Conservation (phyloP, 257 asterid species). For the Solanum pennellii region DNA sequence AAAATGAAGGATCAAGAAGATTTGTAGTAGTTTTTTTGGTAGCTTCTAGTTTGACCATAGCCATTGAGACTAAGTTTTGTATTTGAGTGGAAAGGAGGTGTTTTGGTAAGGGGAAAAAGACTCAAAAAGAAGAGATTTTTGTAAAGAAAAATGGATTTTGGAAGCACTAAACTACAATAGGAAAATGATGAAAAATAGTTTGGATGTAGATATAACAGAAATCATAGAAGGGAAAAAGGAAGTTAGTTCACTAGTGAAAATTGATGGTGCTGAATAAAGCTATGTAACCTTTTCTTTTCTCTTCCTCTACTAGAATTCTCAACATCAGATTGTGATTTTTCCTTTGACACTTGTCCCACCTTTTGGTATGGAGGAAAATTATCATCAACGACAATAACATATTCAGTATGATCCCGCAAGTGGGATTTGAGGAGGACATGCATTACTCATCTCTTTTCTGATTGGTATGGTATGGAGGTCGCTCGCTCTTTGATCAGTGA, state of each 20-base stretch:
- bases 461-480: not conserved
- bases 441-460: not conserved
- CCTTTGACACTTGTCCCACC: not conserved
- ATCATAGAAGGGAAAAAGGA: not conserved
- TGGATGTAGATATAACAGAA: not conserved
- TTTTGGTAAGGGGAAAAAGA: not conserved
- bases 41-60: conserved; percentile 24
- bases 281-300: not conserved
- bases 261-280: not conserved
- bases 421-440: not conserved
- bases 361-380: not conserved
- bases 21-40: conserved; percentile 5
- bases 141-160: not conserved
- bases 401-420: not conserved
- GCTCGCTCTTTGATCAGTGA: not conserved
- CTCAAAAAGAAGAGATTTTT: not conserved
- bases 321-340: not conserved
- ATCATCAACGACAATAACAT: not conserved
- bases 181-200: not conserved
- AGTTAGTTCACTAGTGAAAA: not conserved
- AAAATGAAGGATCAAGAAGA: conserved; percentile 35
- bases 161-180: conserved; percentile 2
- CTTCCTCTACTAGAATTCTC: not conserved
- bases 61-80: conserved; percentile 21
- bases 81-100: not conserved